Evolutionary conservation across 345 rosid species (phyloP).

Genomic region (Eucalyptus rudis): DNA sequence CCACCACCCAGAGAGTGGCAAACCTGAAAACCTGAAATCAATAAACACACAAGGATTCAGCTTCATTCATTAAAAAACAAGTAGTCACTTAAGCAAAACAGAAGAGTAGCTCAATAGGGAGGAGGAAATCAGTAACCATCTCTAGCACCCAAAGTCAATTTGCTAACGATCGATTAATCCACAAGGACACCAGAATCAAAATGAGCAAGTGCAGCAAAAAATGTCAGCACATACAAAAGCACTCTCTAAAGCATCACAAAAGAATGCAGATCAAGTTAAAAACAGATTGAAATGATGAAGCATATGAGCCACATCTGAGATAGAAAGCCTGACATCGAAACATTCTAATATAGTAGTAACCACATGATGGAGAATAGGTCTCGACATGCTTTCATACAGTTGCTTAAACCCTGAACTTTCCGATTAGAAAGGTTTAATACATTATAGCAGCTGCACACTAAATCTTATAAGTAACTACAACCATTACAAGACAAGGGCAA

Average conservation of each 20-base stretch:
- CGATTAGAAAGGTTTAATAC: not conserved
- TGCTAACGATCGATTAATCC: not conserved
- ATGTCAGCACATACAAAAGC: not conserved
- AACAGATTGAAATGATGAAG: not conserved
- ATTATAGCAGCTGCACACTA: not conserved
- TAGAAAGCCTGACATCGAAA: not conserved
- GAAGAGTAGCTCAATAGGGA: not conserved
- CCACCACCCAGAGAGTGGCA: conserved; percentile 69
- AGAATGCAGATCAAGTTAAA: not conserved
- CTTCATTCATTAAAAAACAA: not conserved
- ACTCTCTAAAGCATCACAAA: not conserved
- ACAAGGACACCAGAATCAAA: not conserved
- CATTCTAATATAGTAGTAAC: not conserved
- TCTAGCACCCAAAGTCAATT: not conserved
- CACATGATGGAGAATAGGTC: not conserved
- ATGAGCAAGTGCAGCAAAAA: not conserved
- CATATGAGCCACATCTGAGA: not conserved
- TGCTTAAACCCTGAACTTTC: not conserved
- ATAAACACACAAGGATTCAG: not conserved
- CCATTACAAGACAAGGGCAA: not conserved
- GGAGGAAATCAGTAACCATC: not conserved
- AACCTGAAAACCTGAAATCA: conserved; percentile 46
- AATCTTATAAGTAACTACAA: not conserved
- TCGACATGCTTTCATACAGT: not conserved
- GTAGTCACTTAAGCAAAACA: not conserved